Conservation (phyloP, 139 green algal genomes). For the Chlamydomonas incerta region DNA sequence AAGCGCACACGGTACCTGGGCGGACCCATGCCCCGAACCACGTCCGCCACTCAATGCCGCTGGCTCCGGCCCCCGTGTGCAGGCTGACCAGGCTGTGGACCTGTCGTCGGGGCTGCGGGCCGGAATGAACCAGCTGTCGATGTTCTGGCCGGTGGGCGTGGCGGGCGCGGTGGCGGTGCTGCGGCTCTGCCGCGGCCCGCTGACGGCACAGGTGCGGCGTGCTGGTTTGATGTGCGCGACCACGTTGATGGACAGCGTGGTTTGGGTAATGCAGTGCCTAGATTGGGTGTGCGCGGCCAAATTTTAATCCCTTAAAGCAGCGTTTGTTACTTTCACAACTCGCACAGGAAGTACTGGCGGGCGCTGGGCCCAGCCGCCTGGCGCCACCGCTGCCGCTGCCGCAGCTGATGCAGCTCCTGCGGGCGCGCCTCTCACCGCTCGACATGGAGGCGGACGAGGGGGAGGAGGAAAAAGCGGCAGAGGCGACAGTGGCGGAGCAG, state of each 20-base stretch:
- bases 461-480: neutral
- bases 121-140: constrained; percentile 27
- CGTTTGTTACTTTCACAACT: no score
- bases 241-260: no score
- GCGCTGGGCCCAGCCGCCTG: neutral
- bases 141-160: constrained; percentile 27
- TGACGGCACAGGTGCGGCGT: no score
- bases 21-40: no score
- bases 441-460: neutral
- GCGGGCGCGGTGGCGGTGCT: constrained; percentile 25
- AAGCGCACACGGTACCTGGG: no score
- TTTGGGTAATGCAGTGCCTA: no score
- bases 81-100: constrained; percentile 17
- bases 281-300: no score
- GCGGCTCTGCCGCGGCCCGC: constrained; percentile 6
- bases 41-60: no score
- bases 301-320: no score
- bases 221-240: no score
- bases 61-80: no score
- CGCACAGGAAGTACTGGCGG: no score
- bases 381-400: constrained; percentile 31
- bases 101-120: neutral
- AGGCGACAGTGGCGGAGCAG: neutral
- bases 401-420: neutral
- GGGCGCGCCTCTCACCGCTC: neutral